Evolutionary conservation across 768 basidiomycete species (phyloP), one percentile per base, ranked within the genome.

Genomic region (Auriscalpium vulgare): DNA sequence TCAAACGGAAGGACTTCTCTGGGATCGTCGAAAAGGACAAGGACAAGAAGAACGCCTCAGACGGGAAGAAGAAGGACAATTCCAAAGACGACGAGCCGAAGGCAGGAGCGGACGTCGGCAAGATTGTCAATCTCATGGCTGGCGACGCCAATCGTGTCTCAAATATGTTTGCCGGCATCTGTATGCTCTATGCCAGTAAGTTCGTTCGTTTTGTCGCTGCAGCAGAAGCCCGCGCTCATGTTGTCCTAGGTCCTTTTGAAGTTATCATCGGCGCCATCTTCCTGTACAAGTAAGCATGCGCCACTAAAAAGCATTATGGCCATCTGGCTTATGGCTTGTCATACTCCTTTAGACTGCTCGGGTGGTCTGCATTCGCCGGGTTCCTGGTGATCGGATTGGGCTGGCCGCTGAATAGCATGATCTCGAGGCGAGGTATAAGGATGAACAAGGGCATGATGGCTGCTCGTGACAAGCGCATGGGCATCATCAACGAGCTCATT

Each of bases 91-190:
- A 43, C 56, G 75, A 88, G 34, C 80, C 84, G 1, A 85, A 81
- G 61, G 79, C 85, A 1, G 88, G 90, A 16, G 93, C 93, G 9
- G 88, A 92, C 66, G 77, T 88, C 10, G 93, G 93, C 11, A 93
- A 94, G 68, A 89, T 95, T 51, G 89, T 94, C 55, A 91, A 91
- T 60, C 70, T 94, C 38, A 95, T 95, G 91, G 84, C 87, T 14
- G 83, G 81, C 8, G 89, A 91, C 66, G 83, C 84, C 2, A 86
- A 84, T 64, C 71, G 77, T 47, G 54, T 87, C 55, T 71, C 81
- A 3, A 75, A 75, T 71, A 81, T 77, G 53, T 61, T 74, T 7
- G 79, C 85, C 0, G 78, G 75, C 2, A 66, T 76, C 52, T 89
- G 87, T 63, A 81, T 85, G 65, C 71, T 87, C 35, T 90, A 88